These are phyloP conservation scores for Ambrosiella xylebori DNA, from an alignment of 2,329 filamentous ascomycete species.

Conservation along the genomic window DNA sequence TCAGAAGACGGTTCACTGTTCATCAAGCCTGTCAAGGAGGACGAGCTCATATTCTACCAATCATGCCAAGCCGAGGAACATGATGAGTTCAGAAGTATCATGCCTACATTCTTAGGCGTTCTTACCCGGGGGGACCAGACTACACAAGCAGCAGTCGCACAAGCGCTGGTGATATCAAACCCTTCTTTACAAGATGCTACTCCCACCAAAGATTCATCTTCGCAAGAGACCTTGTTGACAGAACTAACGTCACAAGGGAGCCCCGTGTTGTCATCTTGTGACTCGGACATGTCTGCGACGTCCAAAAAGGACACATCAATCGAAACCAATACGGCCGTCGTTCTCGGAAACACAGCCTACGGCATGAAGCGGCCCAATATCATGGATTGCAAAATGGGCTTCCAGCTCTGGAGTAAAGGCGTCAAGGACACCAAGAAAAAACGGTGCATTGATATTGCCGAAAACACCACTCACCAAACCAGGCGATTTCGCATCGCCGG, in stretches of 20 bases:
- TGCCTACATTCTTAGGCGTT: slow-evolving; percentile 73
- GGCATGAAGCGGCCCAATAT: slow-evolving; percentile 79
- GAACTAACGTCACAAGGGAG: neutral
- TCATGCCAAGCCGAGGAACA: slow-evolving; percentile 47
- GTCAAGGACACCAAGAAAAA: slow-evolving; percentile 40
- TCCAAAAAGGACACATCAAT: slow-evolving; percentile 42
- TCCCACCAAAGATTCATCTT: neutral
- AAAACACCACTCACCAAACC: slow-evolving; percentile 40
- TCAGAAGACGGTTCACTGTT: slow-evolving; percentile 71
- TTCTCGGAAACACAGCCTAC: slow-evolving; percentile 66
- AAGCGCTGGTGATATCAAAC: too few relatives aligned
- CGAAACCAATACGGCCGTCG: slow-evolving; percentile 61
- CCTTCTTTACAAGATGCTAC: neutral
- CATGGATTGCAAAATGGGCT: slow-evolving; percentile 80
- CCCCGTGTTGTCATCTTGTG: too few relatives aligned
- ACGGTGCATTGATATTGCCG: slow-evolving; percentile 41
- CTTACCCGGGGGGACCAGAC: slow-evolving; percentile 47
- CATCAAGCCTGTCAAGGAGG: slow-evolving; percentile 79
- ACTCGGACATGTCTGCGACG: slow-evolving; percentile 22
- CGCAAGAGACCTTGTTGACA: neutral
- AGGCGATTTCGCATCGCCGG: slow-evolving; percentile 47
- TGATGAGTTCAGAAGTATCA: slow-evolving; percentile 48
- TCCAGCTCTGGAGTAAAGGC: slow-evolving; percentile 68
- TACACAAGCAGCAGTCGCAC: too few relatives aligned
- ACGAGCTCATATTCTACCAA: slow-evolving; percentile 84